Percentiles rank a stretch among this genome's conserved stretches.
phyloP scores from a whole-genome alignment of 176 grass and related monocot species.

The Aegilops longissima region DNA sequence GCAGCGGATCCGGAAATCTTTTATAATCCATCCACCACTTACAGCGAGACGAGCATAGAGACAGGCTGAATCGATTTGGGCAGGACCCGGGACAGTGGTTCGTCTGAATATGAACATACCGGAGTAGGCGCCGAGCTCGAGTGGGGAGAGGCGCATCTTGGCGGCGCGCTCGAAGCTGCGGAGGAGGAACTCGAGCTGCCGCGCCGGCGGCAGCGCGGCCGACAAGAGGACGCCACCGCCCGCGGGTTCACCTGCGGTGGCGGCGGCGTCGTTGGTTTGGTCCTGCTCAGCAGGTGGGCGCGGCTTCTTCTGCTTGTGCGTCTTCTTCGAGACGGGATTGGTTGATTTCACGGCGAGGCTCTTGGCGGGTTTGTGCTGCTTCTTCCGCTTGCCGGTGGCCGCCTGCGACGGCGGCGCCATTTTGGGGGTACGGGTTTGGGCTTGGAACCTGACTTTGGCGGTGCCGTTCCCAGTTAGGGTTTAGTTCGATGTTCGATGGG shows the following conservation, averaged over 20 bases:
- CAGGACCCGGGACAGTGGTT: background rate
- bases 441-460: background rate
- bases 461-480: slow-evolving; percentile 9
- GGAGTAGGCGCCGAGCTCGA: slow-evolving; percentile 79
- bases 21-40: background rate
- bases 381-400: slow-evolving; percentile 39
- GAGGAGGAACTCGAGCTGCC: slow-evolving; percentile 78
- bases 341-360: slow-evolving; percentile 22
- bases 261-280: background rate
- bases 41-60: background rate
- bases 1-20: background rate
- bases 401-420: slow-evolving; percentile 36
- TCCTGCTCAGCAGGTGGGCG: background rate
- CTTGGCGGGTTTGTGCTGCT: slow-evolving; percentile 32
- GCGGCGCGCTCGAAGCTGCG: slow-evolving; percentile 66
- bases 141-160: slow-evolving; percentile 81
- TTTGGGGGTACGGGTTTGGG: background rate
- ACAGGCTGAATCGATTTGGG: background rate
- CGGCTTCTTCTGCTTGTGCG: slow-evolving; percentile 36
- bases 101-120: slow-evolving; percentile 33
- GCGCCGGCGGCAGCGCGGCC: slow-evolving; percentile 39
- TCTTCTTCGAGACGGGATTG: slow-evolving; percentile 24
- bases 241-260: background rate
- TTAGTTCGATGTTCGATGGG: background rate
- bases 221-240: slow-evolving; percentile 30